Evolutionary conservation across 805 yeast species (phyloP).

Genomic region (Zygotorulaspora danielsina): DNA sequence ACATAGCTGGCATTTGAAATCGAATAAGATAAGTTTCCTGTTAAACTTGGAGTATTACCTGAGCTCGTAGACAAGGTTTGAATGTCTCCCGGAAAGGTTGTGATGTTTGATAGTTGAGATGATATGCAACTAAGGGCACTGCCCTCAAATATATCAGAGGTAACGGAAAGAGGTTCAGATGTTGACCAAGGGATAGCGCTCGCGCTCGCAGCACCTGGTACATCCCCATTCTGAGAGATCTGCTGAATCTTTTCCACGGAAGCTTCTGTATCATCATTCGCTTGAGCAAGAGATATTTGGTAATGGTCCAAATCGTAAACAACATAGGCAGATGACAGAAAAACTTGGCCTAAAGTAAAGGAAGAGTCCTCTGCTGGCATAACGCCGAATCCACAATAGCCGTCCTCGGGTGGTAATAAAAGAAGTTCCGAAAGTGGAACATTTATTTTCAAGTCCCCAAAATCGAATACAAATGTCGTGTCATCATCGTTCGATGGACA

Average conservation of each 20-base stretch:
- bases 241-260: conserved; percentile 39
- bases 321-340: conserved; percentile 52
- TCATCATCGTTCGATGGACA: conserved; percentile 37
- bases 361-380: conserved; percentile 31
- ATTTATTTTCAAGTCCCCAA: conserved; percentile 54
- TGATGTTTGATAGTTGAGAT: no score
- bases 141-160: conserved; percentile 8
- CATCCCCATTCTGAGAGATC: conserved; percentile 35
- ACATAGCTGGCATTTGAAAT: no score
- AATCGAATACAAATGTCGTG: conserved; percentile 39
- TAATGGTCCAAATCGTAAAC: conserved; percentile 52
- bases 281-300: conserved; percentile 49
- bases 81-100: no score
- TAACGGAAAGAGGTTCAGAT: conserved; percentile 15
- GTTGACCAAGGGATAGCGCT: conserved; percentile 21
- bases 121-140: neutral
- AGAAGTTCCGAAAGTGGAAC: conserved; percentile 38
- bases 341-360: conserved; percentile 53
- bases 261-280: conserved; percentile 27
- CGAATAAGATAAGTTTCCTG: no score
- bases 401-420: conserved; percentile 25
- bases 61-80: no score
- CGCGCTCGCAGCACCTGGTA: conserved; percentile 53
- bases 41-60: no score
- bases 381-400: conserved; percentile 45